Evolutionary conservation across 768 basidiomycete genomes (phyloP).

Genomic region (Tubosaeta sp.): DNA sequence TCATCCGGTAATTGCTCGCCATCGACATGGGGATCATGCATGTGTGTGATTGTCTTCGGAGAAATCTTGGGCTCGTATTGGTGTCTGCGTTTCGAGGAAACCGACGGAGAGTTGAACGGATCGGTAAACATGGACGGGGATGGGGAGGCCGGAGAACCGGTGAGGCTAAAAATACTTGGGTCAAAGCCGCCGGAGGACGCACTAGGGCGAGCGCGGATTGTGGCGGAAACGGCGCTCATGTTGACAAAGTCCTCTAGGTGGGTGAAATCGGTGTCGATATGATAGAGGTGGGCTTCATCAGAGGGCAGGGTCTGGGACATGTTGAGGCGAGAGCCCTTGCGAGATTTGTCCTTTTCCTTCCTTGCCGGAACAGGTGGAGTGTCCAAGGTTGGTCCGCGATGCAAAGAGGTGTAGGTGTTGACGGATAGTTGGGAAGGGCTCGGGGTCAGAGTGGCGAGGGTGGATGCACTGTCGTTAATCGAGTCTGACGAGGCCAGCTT

Average conservation of each 20-base stretch:
- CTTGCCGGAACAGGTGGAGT: constrained; percentile 16
- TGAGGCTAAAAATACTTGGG: constrained; percentile 34
- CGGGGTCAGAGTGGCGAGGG: constrained; percentile 38
- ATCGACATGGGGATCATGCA: constrained; percentile 9
- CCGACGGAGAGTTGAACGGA: constrained; percentile 30
- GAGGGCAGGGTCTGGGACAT: constrained; percentile 15
- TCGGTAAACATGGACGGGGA: constrained; percentile 32
- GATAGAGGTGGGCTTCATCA: constrained; percentile 28
- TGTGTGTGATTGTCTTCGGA: constrained; percentile 39
- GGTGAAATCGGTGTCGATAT: constrained; percentile 34
- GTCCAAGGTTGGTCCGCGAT: constrained; percentile 1
- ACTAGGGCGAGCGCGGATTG: constrained; percentile 16
- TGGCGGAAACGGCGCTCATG: constrained; percentile 8
- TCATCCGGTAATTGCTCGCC: constrained; percentile 22
- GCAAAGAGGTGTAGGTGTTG: constrained; percentile 13
- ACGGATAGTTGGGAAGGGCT: constrained; percentile 29
- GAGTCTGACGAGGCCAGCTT: constrained; percentile 36
- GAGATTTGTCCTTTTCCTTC: constrained; percentile 25
- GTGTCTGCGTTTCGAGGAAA: constrained; percentile 20
- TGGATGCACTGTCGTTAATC: constrained; percentile 22
- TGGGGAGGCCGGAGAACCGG: constrained; percentile 34
- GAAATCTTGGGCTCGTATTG: constrained; percentile 42
- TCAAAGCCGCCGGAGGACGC: constrained; percentile 16
- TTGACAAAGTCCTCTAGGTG: constrained; percentile 84
- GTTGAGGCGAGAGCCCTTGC: constrained; percentile 21